Conservation (phyloP, 1,139 yeast species). For the Geotrichum fermentans region DNA sequence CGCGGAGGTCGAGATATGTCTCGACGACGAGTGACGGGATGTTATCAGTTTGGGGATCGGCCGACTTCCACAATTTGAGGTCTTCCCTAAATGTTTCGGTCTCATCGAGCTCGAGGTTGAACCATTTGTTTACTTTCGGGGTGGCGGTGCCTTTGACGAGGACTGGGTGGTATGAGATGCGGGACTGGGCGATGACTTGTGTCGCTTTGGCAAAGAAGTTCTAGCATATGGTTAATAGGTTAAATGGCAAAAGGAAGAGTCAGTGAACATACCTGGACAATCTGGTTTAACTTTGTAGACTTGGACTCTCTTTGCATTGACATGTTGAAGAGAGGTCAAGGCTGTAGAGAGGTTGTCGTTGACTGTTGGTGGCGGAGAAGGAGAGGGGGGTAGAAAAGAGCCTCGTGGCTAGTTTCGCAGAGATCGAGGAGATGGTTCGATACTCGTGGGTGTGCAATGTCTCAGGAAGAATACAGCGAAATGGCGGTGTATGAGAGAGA, state of each 20-base stretch:
- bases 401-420: neutral
- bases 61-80: constrained; percentile 54
- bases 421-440: no score
- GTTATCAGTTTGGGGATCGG: constrained; percentile 28
- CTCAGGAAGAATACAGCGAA: no score
- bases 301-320: constrained; percentile 8
- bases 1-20: constrained; percentile 68
- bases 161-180: constrained; percentile 30
- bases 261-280: constrained; percentile 34
- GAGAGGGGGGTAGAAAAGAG: neutral
- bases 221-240: constrained; percentile 28
- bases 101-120: constrained; percentile 57
- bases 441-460: no score
- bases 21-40: constrained; percentile 83
- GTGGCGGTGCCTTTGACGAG: constrained; percentile 24
- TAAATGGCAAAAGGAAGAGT: neutral
- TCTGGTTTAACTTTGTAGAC: constrained; percentile 37
- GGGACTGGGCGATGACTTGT: constrained; percentile 50
- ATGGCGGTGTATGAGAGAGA: no score
- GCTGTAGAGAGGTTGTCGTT: no score
- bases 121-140: constrained; percentile 45
- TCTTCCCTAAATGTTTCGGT: constrained; percentile 51
- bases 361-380: constrained; percentile 1
- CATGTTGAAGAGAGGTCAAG: neutral
- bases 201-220: constrained; percentile 71